Percentiles rank a stretch among this genome's conserved stretches.
Evolutionary conservation across 176 grass and related monocot genomes (phyloP).

Genomic region (Puccinellia tenuiflora): DNA sequence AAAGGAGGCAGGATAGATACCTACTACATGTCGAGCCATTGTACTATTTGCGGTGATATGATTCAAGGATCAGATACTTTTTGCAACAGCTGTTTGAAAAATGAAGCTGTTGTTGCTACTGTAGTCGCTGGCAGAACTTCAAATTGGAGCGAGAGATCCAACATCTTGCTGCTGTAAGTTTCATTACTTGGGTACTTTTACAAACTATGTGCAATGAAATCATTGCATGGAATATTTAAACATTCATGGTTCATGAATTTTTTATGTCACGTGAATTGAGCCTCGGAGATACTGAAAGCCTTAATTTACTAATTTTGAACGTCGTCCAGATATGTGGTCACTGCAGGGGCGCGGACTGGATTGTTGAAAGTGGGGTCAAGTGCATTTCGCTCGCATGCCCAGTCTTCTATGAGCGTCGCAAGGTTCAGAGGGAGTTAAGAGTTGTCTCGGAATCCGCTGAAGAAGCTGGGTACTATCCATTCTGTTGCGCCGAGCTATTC

Average conservation of each 20-base stretch:
- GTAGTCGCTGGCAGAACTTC: constrained; percentile 58
- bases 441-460: constrained; percentile 41
- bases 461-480: constrained; percentile 61
- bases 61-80: constrained; percentile 54
- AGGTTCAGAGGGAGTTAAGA: constrained; percentile 59
- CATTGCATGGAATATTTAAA: neutral
- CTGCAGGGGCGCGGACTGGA: constrained; percentile 71
- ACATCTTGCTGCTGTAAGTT: constrained; percentile 77
- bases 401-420: constrained; percentile 79
- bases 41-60: constrained; percentile 59
- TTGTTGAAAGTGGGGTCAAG: constrained; percentile 63
- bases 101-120: constrained; percentile 49
- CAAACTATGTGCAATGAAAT: neutral
- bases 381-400: constrained; percentile 87
- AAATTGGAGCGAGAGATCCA: constrained; percentile 79
- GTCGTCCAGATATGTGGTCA: constrained; percentile 65
- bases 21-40: constrained; percentile 83
- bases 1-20: constrained; percentile 83
- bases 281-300: neutral
- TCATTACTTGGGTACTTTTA: no score
- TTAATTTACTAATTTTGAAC: constrained; percentile 2
- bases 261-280: constrained; percentile 5
- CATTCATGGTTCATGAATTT: neutral
- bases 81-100: constrained; percentile 65
- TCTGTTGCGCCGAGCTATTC: constrained; percentile 58